Conservation (phyloP, 352 stramenopile species). For the Globisporangium cystogenes region DNA sequence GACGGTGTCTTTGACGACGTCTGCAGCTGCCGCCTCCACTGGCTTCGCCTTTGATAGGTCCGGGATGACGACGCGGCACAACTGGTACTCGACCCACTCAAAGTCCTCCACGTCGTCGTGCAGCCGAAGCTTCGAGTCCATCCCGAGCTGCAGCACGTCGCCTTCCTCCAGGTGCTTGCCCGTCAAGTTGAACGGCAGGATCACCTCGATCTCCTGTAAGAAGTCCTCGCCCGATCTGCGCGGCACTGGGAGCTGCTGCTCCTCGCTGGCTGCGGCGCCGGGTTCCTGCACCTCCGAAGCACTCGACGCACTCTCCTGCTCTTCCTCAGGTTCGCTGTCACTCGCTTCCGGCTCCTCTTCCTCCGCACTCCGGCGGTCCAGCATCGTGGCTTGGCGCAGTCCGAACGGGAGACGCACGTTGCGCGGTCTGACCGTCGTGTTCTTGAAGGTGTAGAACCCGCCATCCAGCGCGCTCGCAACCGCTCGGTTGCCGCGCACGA, state of each 20-base stretch:
- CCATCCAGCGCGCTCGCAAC: conserved; percentile 21
- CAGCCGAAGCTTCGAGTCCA: conserved; percentile 40
- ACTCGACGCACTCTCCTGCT: no score
- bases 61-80: conserved; percentile 42
- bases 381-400: conserved; percentile 57
- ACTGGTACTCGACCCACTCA: conserved; percentile 43
- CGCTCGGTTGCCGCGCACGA: conserved; percentile 43
- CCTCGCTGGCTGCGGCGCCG: not conserved
- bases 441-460: conserved; percentile 58
- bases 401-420: conserved; percentile 58
- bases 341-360: not conserved
- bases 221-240: not conserved
- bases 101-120: conserved; percentile 41
- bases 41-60: conserved; percentile 18
- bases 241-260: conserved; percentile 14
- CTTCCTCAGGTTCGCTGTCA: not conserved
- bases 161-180: conserved; percentile 50
- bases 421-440: conserved; percentile 53
- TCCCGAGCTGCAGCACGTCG: conserved; percentile 47
- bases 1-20: not conserved
- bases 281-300: not conserved
- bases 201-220: conserved; percentile 33
- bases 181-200: conserved; percentile 68
- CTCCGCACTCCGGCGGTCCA: conserved; percentile 5
- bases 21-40: not conserved